phyloP scores from a whole-genome alignment of 2,329 filamentous ascomycete genomes.

The Leptographium flavum region DNA sequence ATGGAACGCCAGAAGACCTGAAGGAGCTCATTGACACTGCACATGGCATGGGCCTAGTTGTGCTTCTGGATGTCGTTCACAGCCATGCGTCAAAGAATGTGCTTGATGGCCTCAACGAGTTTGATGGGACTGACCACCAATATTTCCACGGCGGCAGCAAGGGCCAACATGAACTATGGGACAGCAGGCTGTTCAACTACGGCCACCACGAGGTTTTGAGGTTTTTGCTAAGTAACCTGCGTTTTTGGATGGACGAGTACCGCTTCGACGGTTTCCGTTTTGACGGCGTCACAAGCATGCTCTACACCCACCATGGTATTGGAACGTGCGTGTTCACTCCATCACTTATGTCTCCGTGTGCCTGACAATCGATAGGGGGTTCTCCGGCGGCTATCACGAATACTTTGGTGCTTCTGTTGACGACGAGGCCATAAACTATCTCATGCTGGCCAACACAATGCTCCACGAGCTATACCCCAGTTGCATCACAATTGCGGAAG shows the following conservation, averaged over 20 bases:
- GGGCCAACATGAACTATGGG: constrained; percentile 86
- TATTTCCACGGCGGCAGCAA: constrained; percentile 86
- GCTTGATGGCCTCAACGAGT: constrained; percentile 85
- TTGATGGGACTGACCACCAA: constrained; percentile 85
- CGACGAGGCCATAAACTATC: constrained; percentile 84
- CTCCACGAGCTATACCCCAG: constrained; percentile 81
- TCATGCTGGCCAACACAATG: constrained; percentile 95
- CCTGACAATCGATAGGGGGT: constrained; percentile 44
- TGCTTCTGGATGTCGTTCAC: constrained; percentile 91
- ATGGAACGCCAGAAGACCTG: constrained; percentile 83
- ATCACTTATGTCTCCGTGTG: not conserved
- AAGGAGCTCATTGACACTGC: constrained; percentile 95
- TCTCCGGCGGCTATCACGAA: constrained; percentile 95
- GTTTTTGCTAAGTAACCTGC: constrained; percentile 89
- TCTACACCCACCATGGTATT: constrained; percentile 91
- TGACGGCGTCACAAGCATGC: constrained; percentile 96
- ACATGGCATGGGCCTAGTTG: constrained; percentile 77
- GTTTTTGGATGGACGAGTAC: constrained; percentile 99
- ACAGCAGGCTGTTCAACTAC: constrained; percentile 95
- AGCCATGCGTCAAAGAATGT: constrained; percentile 98
- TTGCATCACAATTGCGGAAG: constrained; percentile 84
- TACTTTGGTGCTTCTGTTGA: constrained; percentile 87
- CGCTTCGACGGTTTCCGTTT: constrained; percentile 94
- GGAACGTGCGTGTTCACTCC: constrained; percentile 55
- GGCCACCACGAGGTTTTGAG: constrained; percentile 85